Evolutionary conservation across 1,284 basidiomycete species (phyloP), one percentile per base, ranked within the genome.

Genomic region (Moesziomyces antarcticus): DNA sequence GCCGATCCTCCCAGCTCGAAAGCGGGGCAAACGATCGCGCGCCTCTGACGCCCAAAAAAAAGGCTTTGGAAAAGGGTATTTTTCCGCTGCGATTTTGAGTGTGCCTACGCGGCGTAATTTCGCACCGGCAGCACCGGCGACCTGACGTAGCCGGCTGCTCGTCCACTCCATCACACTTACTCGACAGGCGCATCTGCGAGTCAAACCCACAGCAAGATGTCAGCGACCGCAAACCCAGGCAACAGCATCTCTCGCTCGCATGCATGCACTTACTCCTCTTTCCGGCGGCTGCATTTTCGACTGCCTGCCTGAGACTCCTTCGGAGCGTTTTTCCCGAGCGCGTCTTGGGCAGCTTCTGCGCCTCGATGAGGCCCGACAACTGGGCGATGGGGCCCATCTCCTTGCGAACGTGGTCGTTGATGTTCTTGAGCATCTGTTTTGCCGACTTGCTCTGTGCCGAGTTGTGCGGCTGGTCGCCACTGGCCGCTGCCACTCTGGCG

Each of bases 311-410:
- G 30, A 79, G 41, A 35, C 64, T 71, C 33, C 75, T 56, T 22
- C 75, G 43, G 16, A 82, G 64, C 44, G 77, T 81, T 61, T 82
- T 82, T 3, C 81, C 81, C 24, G 57, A 67, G 16, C 81, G 52
- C 27, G 81, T 82, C 69, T 82, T 82, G 20, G 81, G 81, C 3
- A 82, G 56, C 62, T 82, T 80, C 35, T 63, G 55, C 22, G 61
- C 68, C 41, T 70, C 61, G 18, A 74, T 69, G 24, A 81, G 21
- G 1, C 69, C 79, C 8, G 68, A 73, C 27, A 79, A 53, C 30
- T 75, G 68, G 3, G 81, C 81, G 40, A 82, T 80, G 2, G 79
- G 66, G 8, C 81, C 81, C 51, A 82, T 66, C 54, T 82, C 81
- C 22, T 57, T 66, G 47, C 77, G 60, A 7, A 80, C 61, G 43